phyloP scores from a whole-genome alignment of 768 basidiomycete species.

The Collybia mongolica region DNA sequence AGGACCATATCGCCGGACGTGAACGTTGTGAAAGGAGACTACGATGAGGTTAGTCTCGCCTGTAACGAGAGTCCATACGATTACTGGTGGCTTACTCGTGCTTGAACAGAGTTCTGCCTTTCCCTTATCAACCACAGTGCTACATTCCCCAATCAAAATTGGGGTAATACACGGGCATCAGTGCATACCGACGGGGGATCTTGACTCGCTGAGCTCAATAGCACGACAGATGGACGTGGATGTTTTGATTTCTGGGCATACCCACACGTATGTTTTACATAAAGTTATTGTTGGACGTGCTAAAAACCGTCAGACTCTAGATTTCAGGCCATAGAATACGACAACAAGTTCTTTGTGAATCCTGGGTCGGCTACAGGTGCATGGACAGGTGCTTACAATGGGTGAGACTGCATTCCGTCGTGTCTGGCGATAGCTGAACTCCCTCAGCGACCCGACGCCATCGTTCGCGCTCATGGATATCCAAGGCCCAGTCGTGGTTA shows the following conservation, averaged over 20 bases:
- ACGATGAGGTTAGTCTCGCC: slow-evolving; percentile 74
- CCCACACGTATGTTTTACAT: slow-evolving; percentile 71
- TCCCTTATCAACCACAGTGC: slow-evolving; percentile 77
- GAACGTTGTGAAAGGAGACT: slow-evolving; percentile 89
- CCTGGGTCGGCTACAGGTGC: slow-evolving; percentile 95
- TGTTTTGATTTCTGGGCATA: slow-evolving; percentile 90
- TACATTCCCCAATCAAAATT: slow-evolving; percentile 84
- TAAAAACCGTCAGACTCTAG: slow-evolving; percentile 34
- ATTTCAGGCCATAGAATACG: slow-evolving; percentile 93
- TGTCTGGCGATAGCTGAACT: neutral
- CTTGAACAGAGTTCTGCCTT: slow-evolving; percentile 71
- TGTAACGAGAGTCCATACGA: neutral
- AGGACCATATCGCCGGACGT: slow-evolving; percentile 93
- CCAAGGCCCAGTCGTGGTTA: slow-evolving; percentile 95
- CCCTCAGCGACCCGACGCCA: slow-evolving; percentile 75
- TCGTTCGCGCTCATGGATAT: slow-evolving; percentile 98
- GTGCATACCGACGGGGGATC: slow-evolving; percentile 86
- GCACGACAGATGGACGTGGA: slow-evolving; percentile 98
- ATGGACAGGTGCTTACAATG: slow-evolving; percentile 77
- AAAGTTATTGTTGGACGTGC: neutral
- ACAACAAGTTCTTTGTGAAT: slow-evolving; percentile 92
- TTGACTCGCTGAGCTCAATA: slow-evolving; percentile 84
- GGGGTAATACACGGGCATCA: slow-evolving; percentile 96
- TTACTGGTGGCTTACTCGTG: neutral
- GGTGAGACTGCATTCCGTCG: slow-evolving; percentile 37